Conservation (phyloP, 2,329 filamentous ascomycete species). For the Diaporthe vaccinii region DNA sequence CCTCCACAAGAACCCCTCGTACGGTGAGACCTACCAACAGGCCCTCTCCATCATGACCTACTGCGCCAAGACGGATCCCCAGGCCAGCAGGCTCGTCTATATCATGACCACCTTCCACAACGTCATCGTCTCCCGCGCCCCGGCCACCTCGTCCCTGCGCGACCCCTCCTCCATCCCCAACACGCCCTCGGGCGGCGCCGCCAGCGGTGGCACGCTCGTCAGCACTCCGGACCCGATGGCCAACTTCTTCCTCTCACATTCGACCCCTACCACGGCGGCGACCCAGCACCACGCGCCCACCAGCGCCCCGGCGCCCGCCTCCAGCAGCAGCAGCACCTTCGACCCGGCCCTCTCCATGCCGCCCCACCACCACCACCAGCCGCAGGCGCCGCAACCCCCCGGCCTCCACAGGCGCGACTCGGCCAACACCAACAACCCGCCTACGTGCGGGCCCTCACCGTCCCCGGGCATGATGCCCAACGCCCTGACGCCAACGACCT, state of each 20-base stretch:
- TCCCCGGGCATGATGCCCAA: conserved; percentile 31
- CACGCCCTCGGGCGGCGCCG: conserved; percentile 25
- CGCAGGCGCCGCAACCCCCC: background rate
- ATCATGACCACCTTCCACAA: conserved; percentile 63
- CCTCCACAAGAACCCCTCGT: conserved; percentile 60
- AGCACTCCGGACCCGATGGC: conserved; percentile 37
- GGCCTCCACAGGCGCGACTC: conserved; percentile 27
- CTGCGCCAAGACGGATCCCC: conserved; percentile 62
- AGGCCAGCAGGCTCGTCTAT: conserved; percentile 63
- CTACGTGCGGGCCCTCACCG: conserved; percentile 6
- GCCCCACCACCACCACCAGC: conserved; percentile 1
- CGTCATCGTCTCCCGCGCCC: conserved; percentile 35
- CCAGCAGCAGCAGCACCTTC: conserved; percentile 12
- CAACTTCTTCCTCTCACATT: conserved; percentile 39
- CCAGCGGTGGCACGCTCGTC: conserved; percentile 8
- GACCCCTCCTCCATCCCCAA: conserved; percentile 37
- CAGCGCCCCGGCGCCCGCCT: conserved; percentile 5
- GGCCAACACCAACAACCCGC: background rate
- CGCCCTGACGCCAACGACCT: conserved; percentile 36
- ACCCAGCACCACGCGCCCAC: conserved; percentile 1
- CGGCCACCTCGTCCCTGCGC: conserved; percentile 15
- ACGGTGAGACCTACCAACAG: conserved; percentile 51
- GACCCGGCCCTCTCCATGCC: conserved; percentile 9
- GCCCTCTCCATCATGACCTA: conserved; percentile 64
- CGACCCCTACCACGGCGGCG: conserved; percentile 13